phyloP scores from a whole-genome alignment of 2,329 filamentous ascomycete species.

The Ophiostoma himal-ulmi region DNA sequence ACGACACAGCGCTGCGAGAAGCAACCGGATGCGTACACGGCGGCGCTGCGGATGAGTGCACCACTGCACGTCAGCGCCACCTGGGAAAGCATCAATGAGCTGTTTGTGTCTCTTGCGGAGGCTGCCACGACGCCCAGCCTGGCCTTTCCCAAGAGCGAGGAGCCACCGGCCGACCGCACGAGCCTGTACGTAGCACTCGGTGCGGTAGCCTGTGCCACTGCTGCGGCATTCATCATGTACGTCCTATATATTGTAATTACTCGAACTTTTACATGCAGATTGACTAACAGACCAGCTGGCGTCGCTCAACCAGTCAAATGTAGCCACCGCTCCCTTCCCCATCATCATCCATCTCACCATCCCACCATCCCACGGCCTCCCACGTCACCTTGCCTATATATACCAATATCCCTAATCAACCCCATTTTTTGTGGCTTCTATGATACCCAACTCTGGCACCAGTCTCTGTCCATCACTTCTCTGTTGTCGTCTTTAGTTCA shows the following conservation, averaged over 20 bases:
- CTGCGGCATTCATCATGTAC: conserved; percentile 64
- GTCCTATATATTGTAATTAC: conserved; percentile 37
- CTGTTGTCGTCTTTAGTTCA: background rate
- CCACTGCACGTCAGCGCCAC: conserved; percentile 92
- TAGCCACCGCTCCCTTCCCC: background rate
- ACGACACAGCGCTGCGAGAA: conserved; percentile 89
- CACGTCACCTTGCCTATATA: background rate
- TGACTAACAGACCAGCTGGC: conserved; percentile 12
- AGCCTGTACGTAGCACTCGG: conserved; percentile 80
- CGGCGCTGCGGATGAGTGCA: conserved; percentile 76
- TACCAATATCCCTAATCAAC: background rate
- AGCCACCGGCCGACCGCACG: conserved; percentile 76
- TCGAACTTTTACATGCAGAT: background rate
- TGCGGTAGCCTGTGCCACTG: conserved; percentile 59
- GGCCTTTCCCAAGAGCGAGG: conserved; percentile 83
- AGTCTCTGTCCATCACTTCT: background rate
- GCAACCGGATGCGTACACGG: conserved; percentile 89
- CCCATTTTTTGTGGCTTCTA: background rate
- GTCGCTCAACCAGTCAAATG: conserved; percentile 13
- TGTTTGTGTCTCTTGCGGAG: conserved; percentile 88
- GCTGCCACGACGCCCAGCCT: conserved; percentile 83
- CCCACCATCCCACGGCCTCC: background rate
- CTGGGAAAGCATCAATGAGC: conserved; percentile 88
- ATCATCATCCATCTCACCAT: background rate
- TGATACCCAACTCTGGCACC: background rate